Evolutionary conservation across 2,329 filamentous ascomycete species (phyloP).

Genomic region (Eutypa lata): DNA sequence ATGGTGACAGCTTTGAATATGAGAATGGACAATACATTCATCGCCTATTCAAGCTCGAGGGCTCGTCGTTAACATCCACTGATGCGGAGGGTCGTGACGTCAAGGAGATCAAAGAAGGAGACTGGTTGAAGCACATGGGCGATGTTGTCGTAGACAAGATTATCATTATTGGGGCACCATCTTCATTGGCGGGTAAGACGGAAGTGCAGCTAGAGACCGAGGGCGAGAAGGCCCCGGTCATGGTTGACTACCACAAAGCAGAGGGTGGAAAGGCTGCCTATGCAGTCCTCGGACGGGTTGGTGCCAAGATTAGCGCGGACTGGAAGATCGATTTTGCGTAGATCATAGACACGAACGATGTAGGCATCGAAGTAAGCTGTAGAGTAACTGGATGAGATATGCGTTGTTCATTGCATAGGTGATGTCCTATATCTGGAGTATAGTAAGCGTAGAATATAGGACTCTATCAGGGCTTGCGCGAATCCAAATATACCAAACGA

Average conservation of each 20-base stretch:
- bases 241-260: conserved; percentile 58
- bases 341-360: not conserved
- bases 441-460: too few relatives aligned
- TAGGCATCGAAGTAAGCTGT: not conserved
- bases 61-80: conserved; percentile 62
- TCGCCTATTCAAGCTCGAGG: conserved; percentile 68
- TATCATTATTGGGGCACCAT: conserved; percentile 75
- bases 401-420: too few relatives aligned
- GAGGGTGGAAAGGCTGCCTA: conserved; percentile 46
- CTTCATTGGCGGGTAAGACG: conserved; percentile 64
- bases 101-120: conserved; percentile 61
- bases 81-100: conserved; percentile 57
- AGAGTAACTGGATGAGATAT: not conserved
- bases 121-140: conserved; percentile 77
- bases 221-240: conserved; percentile 51
- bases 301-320: conserved; percentile 49
- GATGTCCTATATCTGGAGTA: too few relatives aligned
- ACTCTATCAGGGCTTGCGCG: too few relatives aligned
- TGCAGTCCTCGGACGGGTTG: conserved; percentile 50
- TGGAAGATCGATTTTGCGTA: conserved; percentile 44
- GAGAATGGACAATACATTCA: conserved; percentile 85
- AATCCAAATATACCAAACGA: too few relatives aligned
- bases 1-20: conserved; percentile 90
- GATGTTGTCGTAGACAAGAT: conserved; percentile 80
- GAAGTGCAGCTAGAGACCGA: conserved; percentile 55